Base-by-base conservation (phyloP, 768 basidiomycete genomes). In the Lactarius sp. region DNA sequence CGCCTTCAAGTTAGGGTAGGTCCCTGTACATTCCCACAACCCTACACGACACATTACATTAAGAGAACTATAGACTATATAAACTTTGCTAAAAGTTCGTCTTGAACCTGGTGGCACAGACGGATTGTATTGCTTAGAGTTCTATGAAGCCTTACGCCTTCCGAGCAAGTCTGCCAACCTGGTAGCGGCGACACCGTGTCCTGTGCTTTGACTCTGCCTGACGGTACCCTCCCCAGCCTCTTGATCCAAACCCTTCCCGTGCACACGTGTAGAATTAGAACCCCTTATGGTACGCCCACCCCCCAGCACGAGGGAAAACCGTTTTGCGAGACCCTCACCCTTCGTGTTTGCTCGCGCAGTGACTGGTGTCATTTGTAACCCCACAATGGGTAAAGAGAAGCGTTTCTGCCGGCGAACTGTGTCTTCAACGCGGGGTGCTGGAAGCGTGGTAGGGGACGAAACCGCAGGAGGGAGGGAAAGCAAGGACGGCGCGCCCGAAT, bases 301-400 rank as follows among this genome's bases (percentile, higher is more conserved):
- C 34, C 80, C 83, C 0, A 87, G 76, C 42, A 88, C 78, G 3
- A 88, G 76, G 20, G 86, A 86, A 66, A 86, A 87, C 64, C 87
- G 77, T 69, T 77, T 80, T 68, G 76, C 72, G 52, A 74, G 70
- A 65, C 74, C 78, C 62, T 72, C 76, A 14, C 73, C 74, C 31
- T 68, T 69, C 27, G 69, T 62, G 54, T 64, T 74, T 44, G 83
- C 81, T 20, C 83, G 80, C 22, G 86, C 82, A 34, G 85, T 87
- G 14, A 92, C 88, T 18, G 81, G 83, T 36, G 84, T 84, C 36
- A 85, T 84, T 67, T 91, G 88, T 72, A 92, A 67, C 42, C 86
- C 88, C 42, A 92, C 78, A n/a, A 87, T 87, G 52, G 90, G 88
- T 55, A 88, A 64, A 54, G 90, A 91, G 69, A 90, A 90, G 44